Evolutionary conservation across 352 stramenopile genomes (phyloP).

Genomic region (Globisporangium iwayamae): DNA sequence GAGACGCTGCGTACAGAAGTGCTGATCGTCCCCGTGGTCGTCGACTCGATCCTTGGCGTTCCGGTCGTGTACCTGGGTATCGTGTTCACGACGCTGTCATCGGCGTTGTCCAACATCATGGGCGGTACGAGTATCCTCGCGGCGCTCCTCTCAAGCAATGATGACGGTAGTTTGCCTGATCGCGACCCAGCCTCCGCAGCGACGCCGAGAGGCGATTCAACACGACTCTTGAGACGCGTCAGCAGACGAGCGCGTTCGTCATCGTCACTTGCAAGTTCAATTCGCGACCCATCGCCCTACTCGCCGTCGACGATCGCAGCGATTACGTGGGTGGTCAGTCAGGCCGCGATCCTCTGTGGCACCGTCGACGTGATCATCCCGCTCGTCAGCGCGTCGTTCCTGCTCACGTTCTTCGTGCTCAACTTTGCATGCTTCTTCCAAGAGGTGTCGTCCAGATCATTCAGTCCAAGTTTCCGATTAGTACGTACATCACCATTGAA

Average conservation of each 20-base stretch:
- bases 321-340: constrained; percentile 31
- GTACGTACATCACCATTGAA: constrained; percentile 18
- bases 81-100: constrained; percentile 36
- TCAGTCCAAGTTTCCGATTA: constrained; percentile 39
- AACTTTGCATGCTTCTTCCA: constrained; percentile 60
- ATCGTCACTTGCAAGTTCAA: neutral
- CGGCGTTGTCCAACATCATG: constrained; percentile 46
- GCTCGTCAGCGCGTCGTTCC: constrained; percentile 36
- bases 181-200: neutral
- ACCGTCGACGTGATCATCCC: constrained; percentile 40
- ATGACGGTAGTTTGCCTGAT: neutral
- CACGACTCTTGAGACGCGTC: neutral
- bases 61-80: constrained; percentile 43
- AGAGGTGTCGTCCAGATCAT: constrained; percentile 36
- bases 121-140: constrained; percentile 21
- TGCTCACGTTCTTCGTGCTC: constrained; percentile 44
- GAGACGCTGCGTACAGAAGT: constrained; percentile 25
- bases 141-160: constrained; percentile 1
- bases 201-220: neutral
- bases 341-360: constrained; percentile 32
- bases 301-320: neutral
- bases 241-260: neutral
- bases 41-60: constrained; percentile 43
- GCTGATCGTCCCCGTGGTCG: constrained; percentile 37
- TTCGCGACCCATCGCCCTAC: neutral